Base-by-base conservation (phyloP, 345 rosid genomes). In the Sonneratia alba region DNA sequence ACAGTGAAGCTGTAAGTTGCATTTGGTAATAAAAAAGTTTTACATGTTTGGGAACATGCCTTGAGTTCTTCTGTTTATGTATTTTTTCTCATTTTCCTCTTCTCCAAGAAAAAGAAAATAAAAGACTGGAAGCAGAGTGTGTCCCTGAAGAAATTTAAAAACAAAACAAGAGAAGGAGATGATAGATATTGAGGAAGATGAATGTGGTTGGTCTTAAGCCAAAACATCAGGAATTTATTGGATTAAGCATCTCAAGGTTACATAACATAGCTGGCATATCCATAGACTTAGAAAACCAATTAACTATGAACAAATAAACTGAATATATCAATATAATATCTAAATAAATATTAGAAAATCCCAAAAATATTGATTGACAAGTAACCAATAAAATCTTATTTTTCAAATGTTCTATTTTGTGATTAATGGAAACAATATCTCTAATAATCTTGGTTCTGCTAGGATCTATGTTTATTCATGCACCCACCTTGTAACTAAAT, bases 1-100 rank as follows among this genome's bases (percentile, higher is more conserved):
- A 85, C 69, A 84, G 83, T 63, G 83, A 81, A 80, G 96, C 92
- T 91, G 99, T 95, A 85, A 24, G 70, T 42, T 66, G 13, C 34
- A 61, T 61, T 19, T 21, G 22, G 51, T 13, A 40, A 13, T 19
- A 18, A 19, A 53, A 53, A 3, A 15, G 4, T 21, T 22, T 61
- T 62, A 3, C 66, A 62, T 13, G 1, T 10, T 10, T 62, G 66
- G 37, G 11, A 34, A 62, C 64, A 62, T 3, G 14, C 14, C 1
- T 61, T 36, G 22, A 22, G 65, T 61, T 9, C 51, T 62, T 6
- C 13, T 27, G 4, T 22, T 62, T 32, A 10, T 16, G 22, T 61
- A 13, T 7, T n/a, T 1, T 9, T 22, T 61, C 14, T 5, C 10
- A 13, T 61, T 61, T 24, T 61, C 65, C 36, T 61, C 65, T 0